These are phyloP conservation scores for Trametes polyzona DNA, from an alignment of 1,284 basidiomycete species.

Conservation along the genomic window DNA sequence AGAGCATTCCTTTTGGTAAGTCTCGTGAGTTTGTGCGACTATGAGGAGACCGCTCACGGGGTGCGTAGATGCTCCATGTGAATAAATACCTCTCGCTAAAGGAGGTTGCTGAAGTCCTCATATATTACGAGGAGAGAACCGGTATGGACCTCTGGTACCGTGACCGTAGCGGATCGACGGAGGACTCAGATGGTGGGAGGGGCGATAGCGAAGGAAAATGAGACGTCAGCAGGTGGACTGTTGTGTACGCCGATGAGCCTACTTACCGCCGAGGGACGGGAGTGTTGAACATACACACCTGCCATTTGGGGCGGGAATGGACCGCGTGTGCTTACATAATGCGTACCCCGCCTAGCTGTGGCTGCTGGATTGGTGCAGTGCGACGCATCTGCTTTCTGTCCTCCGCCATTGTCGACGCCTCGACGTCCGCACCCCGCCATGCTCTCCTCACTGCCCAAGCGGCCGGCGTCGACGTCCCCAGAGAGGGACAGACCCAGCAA, in stretches of 20 bases:
- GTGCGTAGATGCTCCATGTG: slow-evolving; percentile 24
- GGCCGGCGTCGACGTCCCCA: slow-evolving; percentile 56
- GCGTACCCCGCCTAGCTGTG: slow-evolving; percentile 6
- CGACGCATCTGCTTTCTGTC: background rate
- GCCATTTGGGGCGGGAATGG: background rate
- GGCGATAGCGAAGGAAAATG: too few species aligned
- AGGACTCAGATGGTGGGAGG: too few species aligned
- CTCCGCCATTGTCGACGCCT: slow-evolving; percentile 5
- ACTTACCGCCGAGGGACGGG: too few species aligned
- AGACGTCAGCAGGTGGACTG: too few species aligned
- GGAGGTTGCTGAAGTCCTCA: slow-evolving; percentile 22
- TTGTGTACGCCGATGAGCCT: background rate
- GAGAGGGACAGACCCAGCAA: slow-evolving; percentile 54
- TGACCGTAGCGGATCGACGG: too few species aligned
- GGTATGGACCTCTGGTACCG: slow-evolving; percentile 35
- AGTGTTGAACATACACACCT: background rate
- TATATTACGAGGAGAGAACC: slow-evolving; percentile 30
- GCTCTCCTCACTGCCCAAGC: slow-evolving; percentile 47
- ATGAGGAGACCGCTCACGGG: background rate
- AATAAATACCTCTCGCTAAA: slow-evolving; percentile 27
- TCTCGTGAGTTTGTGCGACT: background rate
- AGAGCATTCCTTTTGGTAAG: slow-evolving; percentile 64
- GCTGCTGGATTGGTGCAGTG: slow-evolving; percentile 9
- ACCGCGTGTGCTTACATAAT: slow-evolving; percentile 7
- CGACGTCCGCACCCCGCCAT: slow-evolving; percentile 18